These are phyloP conservation scores for Verbascum thapsus DNA, from an alignment of 257 asterid species.

Conservation along the genomic window DNA sequence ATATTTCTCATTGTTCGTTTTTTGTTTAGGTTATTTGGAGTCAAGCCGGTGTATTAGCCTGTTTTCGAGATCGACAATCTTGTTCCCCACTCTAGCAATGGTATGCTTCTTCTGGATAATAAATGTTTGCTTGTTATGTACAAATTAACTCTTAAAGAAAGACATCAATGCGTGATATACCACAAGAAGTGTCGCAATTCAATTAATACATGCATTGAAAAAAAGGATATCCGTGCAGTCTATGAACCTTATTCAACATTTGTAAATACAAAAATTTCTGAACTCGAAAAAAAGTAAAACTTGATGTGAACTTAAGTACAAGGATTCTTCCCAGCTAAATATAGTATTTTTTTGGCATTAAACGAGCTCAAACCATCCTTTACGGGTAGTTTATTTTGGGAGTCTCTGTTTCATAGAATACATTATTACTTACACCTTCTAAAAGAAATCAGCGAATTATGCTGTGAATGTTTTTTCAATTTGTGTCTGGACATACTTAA, in stretches of 20 bases:
- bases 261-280: not conserved
- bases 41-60: not conserved
- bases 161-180: not conserved
- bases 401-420: not conserved
- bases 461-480: too few relatives aligned
- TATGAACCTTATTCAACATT: not conserved
- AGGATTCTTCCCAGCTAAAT: conserved; percentile 2
- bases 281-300: not conserved
- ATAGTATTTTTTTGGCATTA: not conserved
- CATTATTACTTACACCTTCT: not conserved
- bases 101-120: not conserved
- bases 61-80: not conserved
- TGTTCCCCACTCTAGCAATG: not conserved
- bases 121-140: not conserved
- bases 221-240: not conserved
- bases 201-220: too few relatives aligned
- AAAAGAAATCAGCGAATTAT: not conserved
- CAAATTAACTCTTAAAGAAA: not conserved
- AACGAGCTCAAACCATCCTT: not conserved
- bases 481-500: too few relatives aligned
- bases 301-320: not conserved
- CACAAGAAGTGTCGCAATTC: not conserved
- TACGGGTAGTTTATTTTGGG: not conserved
- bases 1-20: not conserved
- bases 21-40: conserved; percentile 5